Percentiles rank a stretch among this genome's conserved stretches.
These are phyloP conservation scores for Parietichytrium sp. DNA, from an alignment of 108 stramenopile species.

Conservation along the genomic window DNA sequence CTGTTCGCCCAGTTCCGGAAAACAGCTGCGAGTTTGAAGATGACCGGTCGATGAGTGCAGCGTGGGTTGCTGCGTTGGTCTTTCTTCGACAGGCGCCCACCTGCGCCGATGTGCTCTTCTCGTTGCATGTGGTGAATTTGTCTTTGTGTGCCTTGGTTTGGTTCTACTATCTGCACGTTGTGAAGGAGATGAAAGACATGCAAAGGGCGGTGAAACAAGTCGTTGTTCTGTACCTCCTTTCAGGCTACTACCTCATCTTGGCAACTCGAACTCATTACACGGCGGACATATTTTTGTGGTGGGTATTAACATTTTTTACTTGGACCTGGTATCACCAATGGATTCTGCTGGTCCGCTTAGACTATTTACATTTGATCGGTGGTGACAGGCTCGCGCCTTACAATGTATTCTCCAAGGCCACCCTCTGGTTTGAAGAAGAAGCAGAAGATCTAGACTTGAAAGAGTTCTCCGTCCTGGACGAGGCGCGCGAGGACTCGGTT, in stretches of 20 bases:
- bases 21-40: background rate
- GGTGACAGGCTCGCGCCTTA: background rate
- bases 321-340: conserved; percentile 19
- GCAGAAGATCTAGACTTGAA: conserved; percentile 29
- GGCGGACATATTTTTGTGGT: background rate
- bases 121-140: conserved; percentile 9
- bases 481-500: background rate
- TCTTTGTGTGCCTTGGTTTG: background rate
- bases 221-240: background rate
- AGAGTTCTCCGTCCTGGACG: background rate
- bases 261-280: conserved; percentile 12
- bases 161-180: conserved; percentile 11
- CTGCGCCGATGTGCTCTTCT: conserved; percentile 29
- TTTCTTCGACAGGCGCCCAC: background rate
- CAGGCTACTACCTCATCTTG: background rate
- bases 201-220: background rate
- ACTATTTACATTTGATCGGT: background rate
- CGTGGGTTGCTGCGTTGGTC: background rate
- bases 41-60: background rate
- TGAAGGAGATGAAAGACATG: background rate
- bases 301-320: background rate
- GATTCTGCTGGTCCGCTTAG: background rate
- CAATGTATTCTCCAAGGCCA: background rate
- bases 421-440: background rate
- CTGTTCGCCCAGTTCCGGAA: background rate